phyloP scores from a whole-genome alignment of 1,284 basidiomycete genomes.

The Ganoderma boninense region DNA sequence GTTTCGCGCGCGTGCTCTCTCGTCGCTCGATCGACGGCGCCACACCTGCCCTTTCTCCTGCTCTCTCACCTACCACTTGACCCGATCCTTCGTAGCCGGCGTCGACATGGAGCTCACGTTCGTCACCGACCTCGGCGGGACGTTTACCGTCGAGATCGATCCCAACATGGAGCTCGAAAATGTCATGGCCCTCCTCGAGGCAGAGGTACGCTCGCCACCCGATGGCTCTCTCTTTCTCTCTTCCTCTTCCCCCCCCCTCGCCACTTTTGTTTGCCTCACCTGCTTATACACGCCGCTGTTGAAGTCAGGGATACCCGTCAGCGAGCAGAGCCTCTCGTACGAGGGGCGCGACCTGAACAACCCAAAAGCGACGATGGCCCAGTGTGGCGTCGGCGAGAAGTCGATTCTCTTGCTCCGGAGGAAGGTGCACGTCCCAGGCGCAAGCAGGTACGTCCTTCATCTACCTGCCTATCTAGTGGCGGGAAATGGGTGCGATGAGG shows the following conservation, averaged over 20 bases:
- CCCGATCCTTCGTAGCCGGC: background rate
- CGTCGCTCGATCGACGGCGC: background rate
- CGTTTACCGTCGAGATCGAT: constrained; percentile 86
- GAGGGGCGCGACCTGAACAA: constrained; percentile 70
- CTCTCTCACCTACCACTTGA: background rate
- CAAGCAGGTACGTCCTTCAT: constrained; percentile 61
- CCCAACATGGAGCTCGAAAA: constrained; percentile 89
- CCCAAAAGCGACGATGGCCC: constrained; percentile 70
- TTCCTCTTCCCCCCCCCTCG: background rate
- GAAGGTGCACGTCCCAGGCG: constrained; percentile 65
- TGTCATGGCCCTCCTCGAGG: constrained; percentile 89
- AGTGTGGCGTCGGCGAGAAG: constrained; percentile 66
- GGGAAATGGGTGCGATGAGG: background rate
- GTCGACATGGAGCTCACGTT: constrained; percentile 83
- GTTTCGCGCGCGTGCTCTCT: background rate
- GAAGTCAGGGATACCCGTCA: constrained; percentile 71
- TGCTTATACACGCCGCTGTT: background rate
- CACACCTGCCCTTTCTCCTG: background rate
- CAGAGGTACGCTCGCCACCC: constrained; percentile 69
- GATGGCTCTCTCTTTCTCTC: no score
- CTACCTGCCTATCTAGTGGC: no score
- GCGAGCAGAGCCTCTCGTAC: constrained; percentile 76
- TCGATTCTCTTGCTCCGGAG: constrained; percentile 75
- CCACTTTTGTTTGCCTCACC: background rate
- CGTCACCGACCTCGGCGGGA: constrained; percentile 77